Percentiles rank a stretch among this genome's conserved stretches.
phyloP scores from a whole-genome alignment of 2,329 filamentous ascomycete species.

The Alternaria rosae region DNA sequence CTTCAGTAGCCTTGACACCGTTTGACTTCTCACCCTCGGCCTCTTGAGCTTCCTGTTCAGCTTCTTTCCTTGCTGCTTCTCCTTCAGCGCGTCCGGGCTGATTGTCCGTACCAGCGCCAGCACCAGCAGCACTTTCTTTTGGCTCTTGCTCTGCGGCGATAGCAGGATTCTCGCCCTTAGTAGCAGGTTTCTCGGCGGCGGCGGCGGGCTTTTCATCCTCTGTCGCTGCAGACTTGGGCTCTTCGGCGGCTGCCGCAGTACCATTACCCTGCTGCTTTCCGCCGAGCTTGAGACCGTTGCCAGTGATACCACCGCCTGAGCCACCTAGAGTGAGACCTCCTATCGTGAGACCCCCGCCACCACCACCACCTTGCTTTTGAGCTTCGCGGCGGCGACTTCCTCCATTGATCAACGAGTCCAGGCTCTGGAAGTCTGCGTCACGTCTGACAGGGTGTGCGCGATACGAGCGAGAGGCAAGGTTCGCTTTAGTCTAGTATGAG shows the following conservation, averaged over 20 bases:
- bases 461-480: constrained; percentile 22
- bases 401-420: neutral
- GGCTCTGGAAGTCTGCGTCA: constrained; percentile 4
- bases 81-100: constrained; percentile 27
- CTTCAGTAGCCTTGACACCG: constrained; percentile 39
- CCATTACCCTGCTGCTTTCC: constrained; percentile 21
- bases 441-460: constrained; percentile 19
- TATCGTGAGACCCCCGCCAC: constrained; percentile 31
- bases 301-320: constrained; percentile 36
- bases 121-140: constrained; percentile 4
- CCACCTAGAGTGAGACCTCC: constrained; percentile 44
- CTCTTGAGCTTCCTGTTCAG: constrained; percentile 25
- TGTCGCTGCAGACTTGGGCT: constrained; percentile 4
- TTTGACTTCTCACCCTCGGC: constrained; percentile 27
- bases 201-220: constrained; percentile 10
- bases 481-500: constrained; percentile 11
- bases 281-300: constrained; percentile 30
- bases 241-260: constrained; percentile 9
- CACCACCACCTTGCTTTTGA: constrained; percentile 20
- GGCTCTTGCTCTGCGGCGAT: constrained; percentile 9
- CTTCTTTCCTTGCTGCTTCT: constrained; percentile 22
- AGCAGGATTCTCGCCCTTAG: constrained; percentile 11
- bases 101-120: constrained; percentile 27
- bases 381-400: constrained; percentile 6
- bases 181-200: neutral